Conservation (phyloP, 2,329 filamentous ascomycete genomes). For the Colletotrichum magnum region DNA sequence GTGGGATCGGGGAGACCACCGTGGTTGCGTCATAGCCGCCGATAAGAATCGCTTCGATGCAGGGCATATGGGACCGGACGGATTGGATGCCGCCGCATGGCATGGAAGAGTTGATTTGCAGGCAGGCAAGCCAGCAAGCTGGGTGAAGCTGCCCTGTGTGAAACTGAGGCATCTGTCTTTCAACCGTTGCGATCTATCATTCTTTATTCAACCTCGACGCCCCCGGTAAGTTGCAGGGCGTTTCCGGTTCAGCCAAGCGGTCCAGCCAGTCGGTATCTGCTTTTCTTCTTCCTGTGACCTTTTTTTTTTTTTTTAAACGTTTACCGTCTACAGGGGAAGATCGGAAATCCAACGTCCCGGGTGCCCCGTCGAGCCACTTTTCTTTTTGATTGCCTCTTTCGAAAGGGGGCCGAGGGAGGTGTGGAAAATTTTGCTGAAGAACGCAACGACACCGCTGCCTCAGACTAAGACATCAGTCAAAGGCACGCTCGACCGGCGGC, state of each 20-base stretch:
- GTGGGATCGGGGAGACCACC: conserved; percentile 27
- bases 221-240: conserved; percentile 12
- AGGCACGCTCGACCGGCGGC: not conserved
- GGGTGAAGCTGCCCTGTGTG: conserved; percentile 20
- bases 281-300: not conserved
- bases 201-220: conserved; percentile 25
- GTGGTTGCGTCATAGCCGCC: conserved; percentile 38
- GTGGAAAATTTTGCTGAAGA: conserved; percentile 5
- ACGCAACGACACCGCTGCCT: conserved; percentile 11
- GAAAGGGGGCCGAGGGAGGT: not conserved
- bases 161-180: conserved; percentile 22
- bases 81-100: conserved; percentile 19
- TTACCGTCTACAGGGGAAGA: not conserved
- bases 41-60: conserved; percentile 40
- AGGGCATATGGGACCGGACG: conserved; percentile 21
- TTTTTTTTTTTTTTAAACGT: not conserved
- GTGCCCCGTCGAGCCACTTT: conserved; percentile 11
- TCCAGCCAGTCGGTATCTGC: conserved; percentile 1
- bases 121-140: not conserved
- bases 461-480: conserved; percentile 4
- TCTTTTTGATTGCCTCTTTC: not conserved
- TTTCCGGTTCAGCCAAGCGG: not conserved
- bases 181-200: no score
- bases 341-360: conserved; percentile 5
- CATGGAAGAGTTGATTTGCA: not conserved